Conservation (phyloP, 2,329 filamentous ascomycete species). For the Grosmannia penicillata region DNA sequence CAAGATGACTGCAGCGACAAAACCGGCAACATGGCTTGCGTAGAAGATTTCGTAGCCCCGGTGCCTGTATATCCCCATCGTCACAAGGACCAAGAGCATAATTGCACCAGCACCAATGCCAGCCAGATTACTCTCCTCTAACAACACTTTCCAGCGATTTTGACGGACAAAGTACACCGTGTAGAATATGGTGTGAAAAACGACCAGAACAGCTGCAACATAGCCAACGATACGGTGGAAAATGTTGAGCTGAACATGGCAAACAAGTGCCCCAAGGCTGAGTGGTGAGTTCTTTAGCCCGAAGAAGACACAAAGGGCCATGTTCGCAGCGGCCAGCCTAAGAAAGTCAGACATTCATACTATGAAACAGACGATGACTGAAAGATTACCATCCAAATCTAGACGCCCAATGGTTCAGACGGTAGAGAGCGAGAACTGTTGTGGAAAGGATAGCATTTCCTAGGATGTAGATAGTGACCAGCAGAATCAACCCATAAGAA, state of each 20-base stretch:
- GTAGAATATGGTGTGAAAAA: neutral
- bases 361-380: neutral
- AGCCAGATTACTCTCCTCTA: neutral
- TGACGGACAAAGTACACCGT: neutral
- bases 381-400: constrained; percentile 5
- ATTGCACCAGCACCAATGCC: neutral
- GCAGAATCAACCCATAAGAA: neutral
- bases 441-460: constrained; percentile 2
- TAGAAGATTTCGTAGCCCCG: neutral
- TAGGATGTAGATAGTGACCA: neutral
- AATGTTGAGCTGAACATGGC: constrained; percentile 20
- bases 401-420: constrained; percentile 3
- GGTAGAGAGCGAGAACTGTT: constrained; percentile 1
- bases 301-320: constrained; percentile 35
- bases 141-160: neutral
- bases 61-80: neutral
- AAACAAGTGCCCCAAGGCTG: constrained; percentile 33
- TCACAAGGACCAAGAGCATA: neutral
- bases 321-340: constrained; percentile 20
- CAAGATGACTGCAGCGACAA: neutral
- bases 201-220: neutral
- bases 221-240: neutral
- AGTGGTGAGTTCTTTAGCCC: constrained; percentile 43
- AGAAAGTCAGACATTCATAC: neutral
- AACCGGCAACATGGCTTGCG: neutral